Evolutionary conservation across 768 basidiomycete species (phyloP).

Genomic region (Leccinellum luteum): DNA sequence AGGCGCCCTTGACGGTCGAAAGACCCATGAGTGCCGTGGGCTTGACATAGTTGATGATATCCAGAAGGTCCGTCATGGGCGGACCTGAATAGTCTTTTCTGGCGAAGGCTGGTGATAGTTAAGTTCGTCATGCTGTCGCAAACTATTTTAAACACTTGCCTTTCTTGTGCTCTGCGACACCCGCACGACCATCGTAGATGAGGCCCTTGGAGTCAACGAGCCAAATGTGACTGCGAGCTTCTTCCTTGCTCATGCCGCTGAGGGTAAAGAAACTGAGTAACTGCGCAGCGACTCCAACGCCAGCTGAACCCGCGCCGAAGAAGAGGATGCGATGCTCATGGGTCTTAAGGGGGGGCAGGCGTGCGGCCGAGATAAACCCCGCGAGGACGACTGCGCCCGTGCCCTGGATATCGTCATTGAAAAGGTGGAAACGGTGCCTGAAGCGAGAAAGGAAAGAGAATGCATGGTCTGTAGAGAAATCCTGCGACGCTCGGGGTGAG

Average conservation of each 20-base stretch:
- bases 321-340: slow-evolving; percentile 83
- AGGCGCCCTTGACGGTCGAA: slow-evolving; percentile 85
- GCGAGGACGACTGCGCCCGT: slow-evolving; percentile 91
- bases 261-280: slow-evolving; percentile 86
- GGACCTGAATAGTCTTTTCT: slow-evolving; percentile 76
- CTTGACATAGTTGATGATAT: slow-evolving; percentile 76
- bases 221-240: slow-evolving; percentile 77
- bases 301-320: slow-evolving; percentile 89
- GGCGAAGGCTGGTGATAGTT: slow-evolving; percentile 62
- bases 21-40: slow-evolving; percentile 90
- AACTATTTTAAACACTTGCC: slow-evolving; percentile 41
- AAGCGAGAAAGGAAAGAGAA: slow-evolving; percentile 81
- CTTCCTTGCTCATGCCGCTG: slow-evolving; percentile 70
- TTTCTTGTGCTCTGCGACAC: slow-evolving; percentile 79
- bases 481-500: slow-evolving; percentile 39
- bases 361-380: slow-evolving; percentile 87
- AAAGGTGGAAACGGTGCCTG: slow-evolving; percentile 71
- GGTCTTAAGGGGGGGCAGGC: slow-evolving; percentile 62
- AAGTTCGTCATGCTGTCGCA: background rate
- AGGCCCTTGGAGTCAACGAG: slow-evolving; percentile 87
- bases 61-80: slow-evolving; percentile 69
- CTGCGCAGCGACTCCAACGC: slow-evolving; percentile 90
- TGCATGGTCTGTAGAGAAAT: slow-evolving; percentile 90
- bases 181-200: slow-evolving; percentile 71
- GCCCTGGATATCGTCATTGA: slow-evolving; percentile 91